phyloP scores from a whole-genome alignment of 148 eudicot genomes.

The Amaranthus palmeri region DNA sequence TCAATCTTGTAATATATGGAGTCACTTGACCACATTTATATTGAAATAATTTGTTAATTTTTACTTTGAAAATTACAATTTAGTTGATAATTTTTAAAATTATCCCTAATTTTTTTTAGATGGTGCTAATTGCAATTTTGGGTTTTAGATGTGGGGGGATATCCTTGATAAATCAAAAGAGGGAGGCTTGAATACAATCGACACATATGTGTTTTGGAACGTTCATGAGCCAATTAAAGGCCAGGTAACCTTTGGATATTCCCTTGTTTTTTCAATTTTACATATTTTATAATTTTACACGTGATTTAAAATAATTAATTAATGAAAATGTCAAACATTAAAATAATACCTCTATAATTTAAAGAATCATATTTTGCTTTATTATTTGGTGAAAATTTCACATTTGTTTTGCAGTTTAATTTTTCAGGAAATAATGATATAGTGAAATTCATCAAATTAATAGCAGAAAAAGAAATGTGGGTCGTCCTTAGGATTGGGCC shows the following conservation, averaged over 20 bases:
- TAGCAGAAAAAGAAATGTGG: constrained; percentile 54
- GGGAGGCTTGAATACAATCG: constrained; percentile 41
- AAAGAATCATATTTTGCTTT: not conserved
- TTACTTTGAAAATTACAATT: no score
- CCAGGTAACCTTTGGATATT: constrained; percentile 15
- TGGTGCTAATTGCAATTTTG: constrained; percentile 2
- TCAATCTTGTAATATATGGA: no score
- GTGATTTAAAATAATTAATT: not conserved
- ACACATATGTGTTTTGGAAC: constrained; percentile 49
- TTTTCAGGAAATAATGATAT: constrained; percentile 57
- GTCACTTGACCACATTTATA: no score
- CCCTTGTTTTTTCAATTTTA: not conserved
- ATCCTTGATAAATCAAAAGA: constrained; percentile 31
- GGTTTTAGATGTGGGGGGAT: constrained; percentile 32
- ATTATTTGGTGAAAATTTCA: not conserved
- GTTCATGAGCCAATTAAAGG: constrained; percentile 41
- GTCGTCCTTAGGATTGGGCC: constrained; percentile 70
- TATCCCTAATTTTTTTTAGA: no score
- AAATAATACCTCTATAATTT: not conserved
- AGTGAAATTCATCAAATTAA: constrained; percentile 57
- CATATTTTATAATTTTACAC: not conserved
- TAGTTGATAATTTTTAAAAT: no score
- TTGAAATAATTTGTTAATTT: no score
- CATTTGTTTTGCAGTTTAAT: constrained; percentile 42
- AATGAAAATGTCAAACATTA: no score